phyloP scores from a whole-genome alignment of 208 protist species.

The Kentomonas sorsogonicus region DNA sequence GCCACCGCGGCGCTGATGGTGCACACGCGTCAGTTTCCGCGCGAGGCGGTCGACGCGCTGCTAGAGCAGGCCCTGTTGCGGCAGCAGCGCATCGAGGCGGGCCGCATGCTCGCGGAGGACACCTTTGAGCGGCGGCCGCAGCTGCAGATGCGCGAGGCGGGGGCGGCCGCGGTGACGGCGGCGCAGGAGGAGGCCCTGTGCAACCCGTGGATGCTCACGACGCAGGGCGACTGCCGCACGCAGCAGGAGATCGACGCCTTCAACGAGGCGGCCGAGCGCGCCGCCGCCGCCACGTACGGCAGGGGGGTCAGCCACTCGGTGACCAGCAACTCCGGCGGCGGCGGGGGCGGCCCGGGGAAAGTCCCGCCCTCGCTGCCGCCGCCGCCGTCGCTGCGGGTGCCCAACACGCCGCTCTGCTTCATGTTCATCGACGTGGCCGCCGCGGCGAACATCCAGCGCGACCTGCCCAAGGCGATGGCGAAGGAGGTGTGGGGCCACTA shows the following conservation, averaged over 20 bases:
- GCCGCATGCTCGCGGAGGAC: constrained; percentile 58
- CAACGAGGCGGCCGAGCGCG: constrained; percentile 2
- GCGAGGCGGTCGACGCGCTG: constrained; percentile 50
- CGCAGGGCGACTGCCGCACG: constrained; percentile 14
- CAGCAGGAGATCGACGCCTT: constrained; percentile 14
- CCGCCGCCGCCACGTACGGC: constrained; percentile 16
- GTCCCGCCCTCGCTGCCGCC: constrained; percentile 34
- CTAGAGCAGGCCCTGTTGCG: constrained; percentile 50
- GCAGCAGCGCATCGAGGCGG: constrained; percentile 49
- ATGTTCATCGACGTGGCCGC: constrained; percentile 4
- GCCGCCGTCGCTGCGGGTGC: constrained; percentile 25
- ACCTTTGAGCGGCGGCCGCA: constrained; percentile 9
- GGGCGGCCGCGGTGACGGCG: neutral
- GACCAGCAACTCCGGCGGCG: too few species aligned
- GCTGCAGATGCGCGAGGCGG: neutral
- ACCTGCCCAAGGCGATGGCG: constrained; percentile 17
- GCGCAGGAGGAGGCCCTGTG: constrained; percentile 16
- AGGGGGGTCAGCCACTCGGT: too few species aligned
- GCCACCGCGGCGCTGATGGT: constrained; percentile 32
- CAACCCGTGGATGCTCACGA: constrained; percentile 50
- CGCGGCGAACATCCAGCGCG: neutral
- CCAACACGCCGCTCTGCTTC: constrained; percentile 3
- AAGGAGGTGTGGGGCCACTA: constrained; percentile 49
- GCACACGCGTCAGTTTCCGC: constrained; percentile 27
- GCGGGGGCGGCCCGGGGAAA: too few species aligned